A percentile compares a stretch with the other conserved stretches of the same genome.
phyloP scores from a whole-genome alignment of 352 stramenopile genomes.

The Globisporangium okanoganense region DNA sequence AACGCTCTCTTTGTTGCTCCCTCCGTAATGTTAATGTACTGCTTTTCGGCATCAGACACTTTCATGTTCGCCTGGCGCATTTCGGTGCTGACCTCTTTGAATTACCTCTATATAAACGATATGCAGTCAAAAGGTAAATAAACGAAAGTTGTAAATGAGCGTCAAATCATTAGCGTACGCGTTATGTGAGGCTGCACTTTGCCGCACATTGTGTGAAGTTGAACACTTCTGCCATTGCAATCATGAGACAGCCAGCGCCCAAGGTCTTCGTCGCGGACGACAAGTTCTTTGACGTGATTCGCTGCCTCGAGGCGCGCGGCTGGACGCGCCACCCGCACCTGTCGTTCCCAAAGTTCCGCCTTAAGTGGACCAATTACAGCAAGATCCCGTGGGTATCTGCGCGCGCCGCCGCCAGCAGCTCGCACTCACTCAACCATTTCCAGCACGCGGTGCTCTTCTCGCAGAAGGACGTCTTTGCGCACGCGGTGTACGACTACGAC shows the following conservation, averaged over 20 bases:
- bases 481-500: constrained; percentile 28
- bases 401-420: constrained; percentile 2
- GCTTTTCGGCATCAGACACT: neutral
- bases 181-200: neutral
- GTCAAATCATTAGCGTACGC: neutral
- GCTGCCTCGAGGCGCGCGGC: constrained; percentile 26
- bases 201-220: neutral
- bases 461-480: constrained; percentile 52
- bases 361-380: constrained; percentile 74
- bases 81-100: neutral
- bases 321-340: constrained; percentile 56
- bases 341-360: constrained; percentile 47
- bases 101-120: neutral
- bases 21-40: constrained; percentile 3
- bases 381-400: constrained; percentile 50
- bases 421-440: constrained; percentile 67
- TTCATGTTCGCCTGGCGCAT: neutral
- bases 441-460: constrained; percentile 57
- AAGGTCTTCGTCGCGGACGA: constrained; percentile 48
- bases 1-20: neutral
- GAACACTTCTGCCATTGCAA: neutral
- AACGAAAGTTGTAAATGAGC: neutral
- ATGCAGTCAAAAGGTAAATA: neutral
- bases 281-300: constrained; percentile 56
- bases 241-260: constrained; percentile 8